Evolutionary conservation across 345 rosid genomes (phyloP).

Genomic region (Sonneratia alba): DNA sequence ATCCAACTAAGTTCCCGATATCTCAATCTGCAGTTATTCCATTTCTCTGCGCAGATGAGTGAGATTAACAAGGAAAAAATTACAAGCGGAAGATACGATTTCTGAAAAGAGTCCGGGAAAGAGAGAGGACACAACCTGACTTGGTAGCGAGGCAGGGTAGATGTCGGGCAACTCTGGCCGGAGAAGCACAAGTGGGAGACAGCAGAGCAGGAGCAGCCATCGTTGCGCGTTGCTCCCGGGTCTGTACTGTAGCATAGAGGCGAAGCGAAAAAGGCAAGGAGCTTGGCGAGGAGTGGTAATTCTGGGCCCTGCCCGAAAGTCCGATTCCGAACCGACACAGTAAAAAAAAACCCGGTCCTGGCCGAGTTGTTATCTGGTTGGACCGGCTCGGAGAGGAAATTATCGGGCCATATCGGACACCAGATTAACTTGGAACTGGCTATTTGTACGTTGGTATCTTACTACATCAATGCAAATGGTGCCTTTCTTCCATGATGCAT

Average conservation of each 20-base stretch:
- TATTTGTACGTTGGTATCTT: no score
- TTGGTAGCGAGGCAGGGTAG: constrained; percentile 7
- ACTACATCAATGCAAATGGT: no score
- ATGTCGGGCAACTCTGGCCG: constrained; percentile 6
- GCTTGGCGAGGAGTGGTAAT: no score
- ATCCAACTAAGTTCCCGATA: constrained; percentile 9
- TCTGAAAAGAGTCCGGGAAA: not conserved
- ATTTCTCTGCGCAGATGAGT: constrained; percentile 17
- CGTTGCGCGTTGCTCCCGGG: not conserved
- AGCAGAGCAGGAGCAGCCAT: not conserved
- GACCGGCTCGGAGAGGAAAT: no score
- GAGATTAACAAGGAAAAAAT: not conserved
- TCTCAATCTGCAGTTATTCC: constrained; percentile 16
- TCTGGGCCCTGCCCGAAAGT: no score
- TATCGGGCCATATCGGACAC: no score
- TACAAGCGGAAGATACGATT: not conserved
- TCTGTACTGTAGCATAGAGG: not conserved
- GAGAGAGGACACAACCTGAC: constrained; percentile 7
- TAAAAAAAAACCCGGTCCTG: no score
- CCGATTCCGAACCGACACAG: no score
- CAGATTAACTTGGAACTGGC: no score
- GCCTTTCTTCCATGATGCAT: no score
- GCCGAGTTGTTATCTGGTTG: no score
- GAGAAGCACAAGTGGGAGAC: constrained; percentile 1
- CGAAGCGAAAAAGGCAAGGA: no score